Conservation (phyloP, 139 green algal species). For the Coelastrella sp. region DNA sequence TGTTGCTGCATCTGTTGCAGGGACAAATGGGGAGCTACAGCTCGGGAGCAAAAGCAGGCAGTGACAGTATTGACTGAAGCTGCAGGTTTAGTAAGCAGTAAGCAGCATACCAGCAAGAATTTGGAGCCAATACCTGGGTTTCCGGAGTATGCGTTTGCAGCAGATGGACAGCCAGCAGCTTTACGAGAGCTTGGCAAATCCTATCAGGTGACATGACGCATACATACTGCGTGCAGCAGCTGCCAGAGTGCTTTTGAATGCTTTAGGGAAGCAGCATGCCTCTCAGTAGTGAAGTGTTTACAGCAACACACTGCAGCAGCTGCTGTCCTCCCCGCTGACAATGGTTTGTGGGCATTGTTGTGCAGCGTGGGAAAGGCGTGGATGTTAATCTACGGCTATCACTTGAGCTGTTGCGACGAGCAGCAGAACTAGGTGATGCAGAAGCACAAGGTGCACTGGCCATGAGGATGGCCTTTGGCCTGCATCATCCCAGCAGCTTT, state of each 20-base stretch:
- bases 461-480: constrained; percentile 67
- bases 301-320: no score
- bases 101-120: neutral
- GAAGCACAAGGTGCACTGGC: constrained; percentile 81
- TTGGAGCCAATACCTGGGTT: constrained; percentile 26
- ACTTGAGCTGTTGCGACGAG: constrained; percentile 70
- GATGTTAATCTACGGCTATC: constrained; percentile 67
- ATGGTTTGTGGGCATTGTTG: neutral
- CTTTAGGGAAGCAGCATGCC: no score
- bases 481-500: constrained; percentile 62
- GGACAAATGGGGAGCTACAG: constrained; percentile 7
- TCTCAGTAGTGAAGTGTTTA: no score
- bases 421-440: constrained; percentile 74
- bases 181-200: constrained; percentile 61
- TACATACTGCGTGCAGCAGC: neutral
- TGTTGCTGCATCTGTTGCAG: neutral
- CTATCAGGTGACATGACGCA: constrained; percentile 44
- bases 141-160: constrained; percentile 35
- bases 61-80: constrained; percentile 7
- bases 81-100: constrained; percentile 22
- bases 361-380: constrained; percentile 66
- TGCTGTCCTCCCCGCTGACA: no score
- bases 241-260: no score
- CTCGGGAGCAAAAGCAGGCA: constrained; percentile 27
- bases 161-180: constrained; percentile 33